phyloP scores from a whole-genome alignment of 192 early-diverging fungal species.

The Entophlyctis helioformis region DNA sequence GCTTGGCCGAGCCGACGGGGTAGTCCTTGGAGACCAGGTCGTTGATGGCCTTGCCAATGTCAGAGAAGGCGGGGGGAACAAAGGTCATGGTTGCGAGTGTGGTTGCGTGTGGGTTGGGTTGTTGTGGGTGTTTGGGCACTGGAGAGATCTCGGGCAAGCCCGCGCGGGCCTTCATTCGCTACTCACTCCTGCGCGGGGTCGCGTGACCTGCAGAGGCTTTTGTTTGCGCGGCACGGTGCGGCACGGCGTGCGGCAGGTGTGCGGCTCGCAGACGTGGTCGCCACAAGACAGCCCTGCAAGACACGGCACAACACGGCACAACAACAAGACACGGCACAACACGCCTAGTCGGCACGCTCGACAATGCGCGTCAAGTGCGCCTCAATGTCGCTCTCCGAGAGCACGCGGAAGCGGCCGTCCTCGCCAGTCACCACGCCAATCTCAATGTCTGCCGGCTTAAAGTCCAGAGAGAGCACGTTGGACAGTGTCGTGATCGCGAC shows the following conservation, averaged over 20 bases:
- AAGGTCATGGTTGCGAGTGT: slow-evolving; percentile 11
- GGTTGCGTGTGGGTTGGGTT: no score
- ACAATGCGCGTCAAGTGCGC: slow-evolving; percentile 75
- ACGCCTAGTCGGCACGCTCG: slow-evolving; percentile 45
- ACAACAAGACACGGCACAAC: no score
- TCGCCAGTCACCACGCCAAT: slow-evolving; percentile 76
- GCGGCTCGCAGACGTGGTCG: no score
- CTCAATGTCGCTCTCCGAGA: slow-evolving; percentile 78
- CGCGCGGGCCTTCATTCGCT: no score
- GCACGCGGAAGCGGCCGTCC: slow-evolving; percentile 61
- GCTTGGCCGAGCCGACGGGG: slow-evolving; percentile 82
- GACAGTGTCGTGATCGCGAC: slow-evolving; percentile 91
- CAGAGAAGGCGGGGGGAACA: slow-evolving; percentile 72
- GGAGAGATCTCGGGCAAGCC: no score
- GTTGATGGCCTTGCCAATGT: slow-evolving; percentile 89
- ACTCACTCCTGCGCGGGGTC: no score
- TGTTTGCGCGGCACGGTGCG: no score
- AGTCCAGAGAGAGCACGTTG: slow-evolving; percentile 80
- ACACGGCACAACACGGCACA: neutral
- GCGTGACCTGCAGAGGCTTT: no score
- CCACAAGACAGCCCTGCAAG: no score
- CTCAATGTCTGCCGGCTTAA: slow-evolving; percentile 95
- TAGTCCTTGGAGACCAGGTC: slow-evolving; percentile 97
- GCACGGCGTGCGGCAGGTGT: no score
- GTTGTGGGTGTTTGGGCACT: no score